Evolutionary conservation across 2,329 filamentous ascomycete genomes (phyloP), one percentile per base, ranked within the genome.

Genomic region (Calonectria hongkongensis): DNA sequence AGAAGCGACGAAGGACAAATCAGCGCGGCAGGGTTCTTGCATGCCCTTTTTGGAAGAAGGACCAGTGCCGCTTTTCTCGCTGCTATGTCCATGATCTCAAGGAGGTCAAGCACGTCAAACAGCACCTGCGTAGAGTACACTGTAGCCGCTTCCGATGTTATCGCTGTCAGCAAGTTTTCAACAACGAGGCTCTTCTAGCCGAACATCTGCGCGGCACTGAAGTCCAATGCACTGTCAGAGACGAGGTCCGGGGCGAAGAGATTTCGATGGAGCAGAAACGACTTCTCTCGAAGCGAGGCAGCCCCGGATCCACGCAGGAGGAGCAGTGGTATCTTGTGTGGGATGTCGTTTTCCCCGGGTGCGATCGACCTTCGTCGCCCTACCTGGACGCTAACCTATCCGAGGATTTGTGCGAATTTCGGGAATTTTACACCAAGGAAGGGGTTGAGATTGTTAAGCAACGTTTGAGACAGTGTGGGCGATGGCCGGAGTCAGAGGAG

Each of bases 281-380:
- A 12, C 50, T 3, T 28, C 50, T 54, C 27, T 33, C 50, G 6
- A 28, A 54, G 12, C 50, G 50, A 21, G 50, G 50, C 16, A 3
- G 15, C 4, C 16, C 50, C 18, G 50, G 50, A 13, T 54, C 28
- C 33, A 54, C 50, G 28, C 50, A 54, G 16, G 50, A 54, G 50
- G 50, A 54, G 50, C 50, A 54, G 50, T 54, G 50, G 50, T 54
- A 33, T 28, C 16, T 54, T 33, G 50, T 54, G 18, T 54, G 50
- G 50, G 50, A 36, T 54, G 18, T 54, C 13, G 28, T 36, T n/a
- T 54, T 54, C 50, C 50, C 50, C 3, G 50, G 28, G 8, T 33
- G 28, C 16, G 15, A 33, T 7, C 28, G 28, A 21, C 50, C 50
- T 21, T 54, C 50, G 8, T 54, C 50, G 13, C 50, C 50, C 4